phyloP scores from a whole-genome alignment of 2,329 filamentous ascomycete genomes.

The Pleoardoris graminearum region DNA sequence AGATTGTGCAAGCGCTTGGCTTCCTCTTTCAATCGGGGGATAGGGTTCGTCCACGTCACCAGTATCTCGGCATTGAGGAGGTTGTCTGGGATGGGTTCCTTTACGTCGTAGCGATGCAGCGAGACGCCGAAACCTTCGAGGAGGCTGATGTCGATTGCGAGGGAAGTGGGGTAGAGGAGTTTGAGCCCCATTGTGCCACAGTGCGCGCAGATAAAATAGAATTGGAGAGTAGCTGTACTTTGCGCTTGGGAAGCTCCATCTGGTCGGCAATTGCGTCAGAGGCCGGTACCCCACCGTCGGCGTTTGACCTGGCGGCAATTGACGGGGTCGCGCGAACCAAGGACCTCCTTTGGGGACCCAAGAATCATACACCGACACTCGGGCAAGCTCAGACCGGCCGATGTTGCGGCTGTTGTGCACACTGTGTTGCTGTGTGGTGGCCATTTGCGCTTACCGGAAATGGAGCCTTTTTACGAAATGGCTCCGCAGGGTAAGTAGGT shows the following conservation, averaged over 20 bases:
- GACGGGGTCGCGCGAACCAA: too few relatives aligned
- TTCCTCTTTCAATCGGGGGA: conserved; percentile 63
- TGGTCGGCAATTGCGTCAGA: conserved; percentile 4
- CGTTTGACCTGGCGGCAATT: conserved; percentile 8
- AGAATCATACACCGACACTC: background rate
- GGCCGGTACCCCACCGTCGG: conserved; percentile 9
- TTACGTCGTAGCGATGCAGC: conserved; percentile 64
- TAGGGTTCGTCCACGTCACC: conserved; percentile 64
- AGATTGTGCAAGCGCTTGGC: conserved; percentile 59
- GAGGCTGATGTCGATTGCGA: conserved; percentile 58
- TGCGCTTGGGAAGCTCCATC: background rate
- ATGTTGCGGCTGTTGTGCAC: background rate
- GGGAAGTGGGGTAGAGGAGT: conserved; percentile 68
- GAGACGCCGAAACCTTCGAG: conserved; percentile 63
- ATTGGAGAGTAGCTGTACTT: too few relatives aligned
- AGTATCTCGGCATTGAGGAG: conserved; percentile 64
- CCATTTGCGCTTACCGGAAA: background rate
- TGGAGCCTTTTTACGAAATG: conserved; percentile 2
- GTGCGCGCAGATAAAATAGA: background rate
- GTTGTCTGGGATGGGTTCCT: conserved; percentile 58
- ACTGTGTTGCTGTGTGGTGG: too few relatives aligned
- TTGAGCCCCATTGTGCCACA: conserved; percentile 46
- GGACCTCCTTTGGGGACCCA: background rate
- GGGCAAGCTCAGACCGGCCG: background rate
- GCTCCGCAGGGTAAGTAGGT: background rate